These are phyloP conservation scores for Pouteria glomerata DNA, from an alignment of 148 eudicot genomes.

Conservation along the genomic window DNA sequence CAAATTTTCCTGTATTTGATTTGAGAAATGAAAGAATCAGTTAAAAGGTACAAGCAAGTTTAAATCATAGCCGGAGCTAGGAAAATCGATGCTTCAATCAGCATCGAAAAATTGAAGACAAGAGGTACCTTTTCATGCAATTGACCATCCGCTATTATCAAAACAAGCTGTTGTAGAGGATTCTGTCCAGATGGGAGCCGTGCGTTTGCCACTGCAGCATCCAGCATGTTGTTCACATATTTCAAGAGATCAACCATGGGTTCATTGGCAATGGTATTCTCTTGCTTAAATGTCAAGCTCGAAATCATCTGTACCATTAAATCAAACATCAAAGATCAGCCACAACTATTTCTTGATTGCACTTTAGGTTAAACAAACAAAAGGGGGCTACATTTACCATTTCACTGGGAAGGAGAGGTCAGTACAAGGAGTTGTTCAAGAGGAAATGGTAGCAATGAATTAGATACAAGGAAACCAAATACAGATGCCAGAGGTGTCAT, in stretches of 20 bases:
- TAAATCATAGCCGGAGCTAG: neutral
- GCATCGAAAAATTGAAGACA: neutral
- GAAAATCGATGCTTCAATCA: neutral
- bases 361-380: no score
- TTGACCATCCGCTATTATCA: constrained; percentile 90
- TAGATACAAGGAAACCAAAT: neutral
- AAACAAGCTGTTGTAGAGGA: constrained; percentile 87
- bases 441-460: neutral
- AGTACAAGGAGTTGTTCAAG: neutral
- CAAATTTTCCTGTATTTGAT: constrained; percentile 44
- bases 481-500: neutral
- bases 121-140: constrained; percentile 60
- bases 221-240: constrained; percentile 68
- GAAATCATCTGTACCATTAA: constrained; percentile 74
- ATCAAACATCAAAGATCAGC: neutral
- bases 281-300: constrained; percentile 87
- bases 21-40: neutral
- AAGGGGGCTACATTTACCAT: no score
- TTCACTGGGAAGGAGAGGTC: neutral
- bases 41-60: neutral
- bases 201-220: constrained; percentile 63
- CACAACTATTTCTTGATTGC: neutral
- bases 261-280: constrained; percentile 63
- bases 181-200: constrained; percentile 84
- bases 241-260: constrained; percentile 81